These are phyloP conservation scores for Hyphopichia pseudoburtonii DNA, from an alignment of 1,139 yeast species.

Conservation along the genomic window DNA sequence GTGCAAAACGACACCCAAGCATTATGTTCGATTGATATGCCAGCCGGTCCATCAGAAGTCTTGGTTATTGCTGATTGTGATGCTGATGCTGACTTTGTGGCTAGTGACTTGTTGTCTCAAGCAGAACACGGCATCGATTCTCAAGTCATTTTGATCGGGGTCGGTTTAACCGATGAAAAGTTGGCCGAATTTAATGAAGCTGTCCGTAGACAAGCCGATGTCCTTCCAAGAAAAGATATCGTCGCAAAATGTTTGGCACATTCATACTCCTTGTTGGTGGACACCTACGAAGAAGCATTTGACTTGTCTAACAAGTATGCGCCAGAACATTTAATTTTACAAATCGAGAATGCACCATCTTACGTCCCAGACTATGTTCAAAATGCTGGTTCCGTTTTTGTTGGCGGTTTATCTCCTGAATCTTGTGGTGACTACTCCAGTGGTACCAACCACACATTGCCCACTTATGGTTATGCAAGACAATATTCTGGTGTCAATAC, in stretches of 20 bases:
- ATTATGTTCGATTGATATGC: conserved; percentile 96
- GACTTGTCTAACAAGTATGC: conserved; percentile 85
- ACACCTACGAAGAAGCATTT: conserved; percentile 73
- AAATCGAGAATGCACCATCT: conserved; percentile 71
- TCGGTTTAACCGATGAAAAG: conserved; percentile 60
- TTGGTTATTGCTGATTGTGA: conserved; percentile 83
- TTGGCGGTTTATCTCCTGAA: conserved; percentile 95
- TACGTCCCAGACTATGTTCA: conserved; percentile 72
- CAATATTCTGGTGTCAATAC: conserved; percentile 98
- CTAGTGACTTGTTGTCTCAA: conserved; percentile 91
- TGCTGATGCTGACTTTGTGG: conserved; percentile 94
- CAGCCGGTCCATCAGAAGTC: conserved; percentile 99
- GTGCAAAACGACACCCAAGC: conserved; percentile 96
- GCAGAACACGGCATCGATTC: conserved; percentile 99
- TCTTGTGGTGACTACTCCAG: conserved; percentile 98
- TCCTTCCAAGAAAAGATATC: conserved; percentile 90
- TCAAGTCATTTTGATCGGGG: conserved; percentile 90
- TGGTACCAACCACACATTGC: conserved; percentile 96
- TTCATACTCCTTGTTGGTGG: conserved; percentile 75
- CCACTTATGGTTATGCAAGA: conserved; percentile 97
- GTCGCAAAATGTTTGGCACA: conserved; percentile 90
- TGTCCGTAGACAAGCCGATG: conserved; percentile 76
- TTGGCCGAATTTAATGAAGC: conserved; percentile 74
- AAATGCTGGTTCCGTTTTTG: conserved; percentile 95
- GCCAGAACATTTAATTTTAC: conserved; percentile 95